phyloP scores from a whole-genome alignment of 768 basidiomycete genomes.

The Mycena maculata region DNA sequence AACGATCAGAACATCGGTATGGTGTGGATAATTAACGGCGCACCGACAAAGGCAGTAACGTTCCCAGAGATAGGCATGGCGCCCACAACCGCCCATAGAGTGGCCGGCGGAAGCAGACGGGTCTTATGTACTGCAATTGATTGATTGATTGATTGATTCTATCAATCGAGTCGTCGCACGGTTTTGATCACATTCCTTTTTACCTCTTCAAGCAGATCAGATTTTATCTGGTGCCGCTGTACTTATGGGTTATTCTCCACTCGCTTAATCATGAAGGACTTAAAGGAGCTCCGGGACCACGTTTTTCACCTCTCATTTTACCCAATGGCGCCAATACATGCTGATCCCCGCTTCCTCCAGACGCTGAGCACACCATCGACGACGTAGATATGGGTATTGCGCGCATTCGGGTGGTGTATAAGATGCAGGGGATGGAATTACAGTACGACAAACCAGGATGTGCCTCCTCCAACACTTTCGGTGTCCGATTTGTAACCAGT shows the following conservation, averaged over 20 bases:
- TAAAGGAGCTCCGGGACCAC: neutral
- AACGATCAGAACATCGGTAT: neutral
- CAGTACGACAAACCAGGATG: neutral
- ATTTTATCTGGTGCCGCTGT: neutral
- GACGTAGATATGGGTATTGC: slow-evolving; percentile 5
- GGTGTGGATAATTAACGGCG: neutral
- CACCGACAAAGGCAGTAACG: slow-evolving; percentile 16
- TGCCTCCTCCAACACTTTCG: neutral
- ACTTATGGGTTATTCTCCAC: neutral
- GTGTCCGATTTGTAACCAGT: neutral
- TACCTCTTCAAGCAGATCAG: neutral
- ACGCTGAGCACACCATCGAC: neutral
- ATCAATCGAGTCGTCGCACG: too few relatives aligned
- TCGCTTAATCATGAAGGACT: neutral
- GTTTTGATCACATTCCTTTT: neutral
- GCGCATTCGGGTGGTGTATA: neutral
- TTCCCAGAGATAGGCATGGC: slow-evolving; percentile 11
- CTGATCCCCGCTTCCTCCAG: neutral
- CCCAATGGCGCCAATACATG: neutral
- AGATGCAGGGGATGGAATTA: neutral
- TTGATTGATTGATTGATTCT: slow-evolving; percentile 6
- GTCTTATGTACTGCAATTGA: neutral
- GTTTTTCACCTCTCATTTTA: neutral
- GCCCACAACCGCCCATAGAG: slow-evolving; percentile 21
- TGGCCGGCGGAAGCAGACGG: neutral